phyloP scores from a whole-genome alignment of 345 rosid species.

The Punica granatum region DNA sequence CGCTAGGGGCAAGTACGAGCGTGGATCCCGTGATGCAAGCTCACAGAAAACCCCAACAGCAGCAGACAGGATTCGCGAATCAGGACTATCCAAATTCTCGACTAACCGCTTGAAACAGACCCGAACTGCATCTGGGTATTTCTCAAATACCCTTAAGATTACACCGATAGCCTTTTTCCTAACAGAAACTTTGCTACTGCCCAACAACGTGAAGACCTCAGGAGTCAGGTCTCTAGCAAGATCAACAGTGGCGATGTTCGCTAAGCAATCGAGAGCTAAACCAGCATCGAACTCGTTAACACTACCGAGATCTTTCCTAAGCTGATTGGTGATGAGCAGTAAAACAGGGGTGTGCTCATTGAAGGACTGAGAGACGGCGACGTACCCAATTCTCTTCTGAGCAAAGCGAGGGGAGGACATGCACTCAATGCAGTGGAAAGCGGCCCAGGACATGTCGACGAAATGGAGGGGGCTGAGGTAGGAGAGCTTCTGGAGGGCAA shows the following conservation, averaged over 20 bases:
- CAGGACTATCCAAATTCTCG: slow-evolving; percentile 77
- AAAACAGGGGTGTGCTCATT: slow-evolving; percentile 71
- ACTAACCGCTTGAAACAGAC: slow-evolving; percentile 87
- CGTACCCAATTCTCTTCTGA: slow-evolving; percentile 73
- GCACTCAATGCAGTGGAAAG: slow-evolving; percentile 84
- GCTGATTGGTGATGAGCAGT: slow-evolving; percentile 76
- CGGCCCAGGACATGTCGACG: slow-evolving; percentile 81
- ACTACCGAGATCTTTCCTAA: slow-evolving; percentile 75
- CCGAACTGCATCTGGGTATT: slow-evolving; percentile 80
- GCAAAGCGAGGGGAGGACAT: slow-evolving; percentile 64
- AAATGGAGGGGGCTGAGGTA: slow-evolving; percentile 69
- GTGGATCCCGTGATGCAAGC: slow-evolving; percentile 62
- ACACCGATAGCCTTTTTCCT: slow-evolving; percentile 75
- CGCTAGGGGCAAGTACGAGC: slow-evolving; percentile 74
- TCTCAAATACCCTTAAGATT: slow-evolving; percentile 69
- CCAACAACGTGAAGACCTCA: slow-evolving; percentile 70
- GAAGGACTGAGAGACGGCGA: slow-evolving; percentile 75
- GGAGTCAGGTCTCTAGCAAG: slow-evolving; percentile 80
- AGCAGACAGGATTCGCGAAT: slow-evolving; percentile 52
- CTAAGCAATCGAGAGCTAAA: slow-evolving; percentile 74
- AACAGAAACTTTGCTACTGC: slow-evolving; percentile 55
- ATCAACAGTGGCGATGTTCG: slow-evolving; percentile 68
- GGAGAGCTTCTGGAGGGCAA: slow-evolving; percentile 78
- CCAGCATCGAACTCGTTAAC: slow-evolving; percentile 65
- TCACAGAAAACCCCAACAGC: slow-evolving; percentile 83